Conservation (phyloP, 441 rosid species). For the Pelargonium myrrhifolium region DNA sequence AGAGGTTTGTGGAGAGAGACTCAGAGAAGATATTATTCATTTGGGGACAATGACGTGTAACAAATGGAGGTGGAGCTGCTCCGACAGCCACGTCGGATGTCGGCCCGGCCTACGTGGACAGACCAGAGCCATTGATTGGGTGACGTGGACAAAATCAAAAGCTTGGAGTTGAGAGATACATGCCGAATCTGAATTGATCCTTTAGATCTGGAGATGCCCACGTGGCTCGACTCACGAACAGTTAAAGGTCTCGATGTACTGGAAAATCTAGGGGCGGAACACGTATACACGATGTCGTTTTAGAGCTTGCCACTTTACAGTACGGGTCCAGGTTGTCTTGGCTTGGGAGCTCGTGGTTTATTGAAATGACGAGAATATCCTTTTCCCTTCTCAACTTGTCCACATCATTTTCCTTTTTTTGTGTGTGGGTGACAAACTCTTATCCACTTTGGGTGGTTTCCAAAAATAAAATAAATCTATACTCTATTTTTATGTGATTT, state of each 20-base stretch:
- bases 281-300: too few species aligned
- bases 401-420: too few species aligned
- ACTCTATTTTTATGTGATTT: too few species aligned
- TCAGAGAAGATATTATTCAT: constrained; percentile 36
- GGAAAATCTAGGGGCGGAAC: neutral
- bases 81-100: constrained; percentile 17
- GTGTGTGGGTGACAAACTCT: too few species aligned
- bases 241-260: constrained; percentile 7
- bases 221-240: constrained; percentile 25
- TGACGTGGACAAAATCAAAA: constrained; percentile 50
- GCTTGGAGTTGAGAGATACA: constrained; percentile 23
- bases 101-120: constrained; percentile 17
- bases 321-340: too few species aligned
- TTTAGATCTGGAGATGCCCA: constrained; percentile 21
- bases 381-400: too few species aligned
- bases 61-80: constrained; percentile 23
- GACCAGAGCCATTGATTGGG: constrained; percentile 8
- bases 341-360: too few species aligned
- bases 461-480: too few species aligned
- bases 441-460: too few species aligned
- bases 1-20: constrained; percentile 6
- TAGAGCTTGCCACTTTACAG: too few species aligned
- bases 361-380: too few species aligned
- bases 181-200: constrained; percentile 22
- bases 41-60: constrained; percentile 35